phyloP scores from a whole-genome alignment of 169 alveolate species.

The Miamiensis avidus region DNA sequence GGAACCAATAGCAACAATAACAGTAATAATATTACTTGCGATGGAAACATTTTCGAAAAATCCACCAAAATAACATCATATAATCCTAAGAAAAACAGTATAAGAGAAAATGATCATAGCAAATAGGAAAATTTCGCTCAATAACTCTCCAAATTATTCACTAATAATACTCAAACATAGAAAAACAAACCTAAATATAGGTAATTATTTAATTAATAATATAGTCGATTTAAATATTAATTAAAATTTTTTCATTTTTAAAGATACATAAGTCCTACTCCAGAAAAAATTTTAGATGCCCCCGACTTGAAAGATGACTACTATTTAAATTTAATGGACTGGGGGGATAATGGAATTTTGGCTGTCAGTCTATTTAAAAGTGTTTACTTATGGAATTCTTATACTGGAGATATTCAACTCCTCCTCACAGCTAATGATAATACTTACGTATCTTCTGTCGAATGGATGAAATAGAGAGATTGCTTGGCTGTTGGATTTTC shows the following conservation, averaged over 20 bases:
- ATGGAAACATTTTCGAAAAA: too few species aligned
- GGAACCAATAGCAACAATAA: too few species aligned
- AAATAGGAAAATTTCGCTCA: not conserved
- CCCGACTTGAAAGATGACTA: conserved; percentile 81
- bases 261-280: conserved; percentile 56
- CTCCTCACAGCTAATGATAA: conserved; percentile 47
- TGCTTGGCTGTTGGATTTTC: conserved; percentile 62
- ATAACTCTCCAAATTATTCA: not conserved
- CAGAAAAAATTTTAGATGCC: conserved; percentile 83
- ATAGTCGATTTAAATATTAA: too few species aligned
- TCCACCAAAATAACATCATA: too few species aligned
- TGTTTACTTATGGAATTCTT: conserved; percentile 74
- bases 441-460: conserved; percentile 53
- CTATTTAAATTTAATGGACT: conserved; percentile 78
- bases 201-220: not conserved
- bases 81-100: too few species aligned
- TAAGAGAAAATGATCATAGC: too few species aligned
- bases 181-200: not conserved
- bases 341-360: conserved; percentile 73
- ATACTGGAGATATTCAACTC: conserved; percentile 20
- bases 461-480: conserved; percentile 62
- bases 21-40: too few species aligned
- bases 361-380: conserved; percentile 76
- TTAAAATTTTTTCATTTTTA: too few species aligned
- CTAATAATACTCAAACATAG: not conserved